These are phyloP conservation scores for Corchorus olitorius DNA, from an alignment of 345 rosid genomes.

Conservation along the genomic window DNA sequence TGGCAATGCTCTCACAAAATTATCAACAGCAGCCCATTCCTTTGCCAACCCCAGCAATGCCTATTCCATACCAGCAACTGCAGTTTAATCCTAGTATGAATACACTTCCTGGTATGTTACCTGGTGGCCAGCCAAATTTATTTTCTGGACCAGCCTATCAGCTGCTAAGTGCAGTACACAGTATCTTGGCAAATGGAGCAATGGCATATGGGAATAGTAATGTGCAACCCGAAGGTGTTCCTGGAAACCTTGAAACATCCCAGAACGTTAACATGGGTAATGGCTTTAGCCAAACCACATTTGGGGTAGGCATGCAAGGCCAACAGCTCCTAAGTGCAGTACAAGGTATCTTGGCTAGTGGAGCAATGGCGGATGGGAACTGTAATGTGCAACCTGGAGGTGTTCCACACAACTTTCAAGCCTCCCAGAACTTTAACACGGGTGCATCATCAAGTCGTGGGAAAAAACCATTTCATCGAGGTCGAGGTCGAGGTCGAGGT, in stretches of 20 bases:
- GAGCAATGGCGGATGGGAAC: constrained; percentile 18
- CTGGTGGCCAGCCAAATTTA: constrained; percentile 51
- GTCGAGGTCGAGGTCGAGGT: constrained; percentile 23
- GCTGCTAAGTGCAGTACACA: constrained; percentile 30
- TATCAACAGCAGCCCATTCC: constrained; percentile 53
- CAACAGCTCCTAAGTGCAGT: constrained; percentile 30
- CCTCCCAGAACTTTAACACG: constrained; percentile 41
- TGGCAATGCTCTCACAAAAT: constrained; percentile 48
- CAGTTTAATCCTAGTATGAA: constrained; percentile 52
- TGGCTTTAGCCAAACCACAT: constrained; percentile 39
- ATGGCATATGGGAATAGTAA: constrained; percentile 21
- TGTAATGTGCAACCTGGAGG: constrained; percentile 19
- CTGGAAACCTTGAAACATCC: constrained; percentile 22
- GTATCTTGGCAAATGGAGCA: constrained; percentile 17
- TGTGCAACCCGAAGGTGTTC: constrained; percentile 15
- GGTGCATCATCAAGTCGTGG: constrained; percentile 47
- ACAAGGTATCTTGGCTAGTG: constrained; percentile 28
- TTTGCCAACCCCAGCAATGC: constrained; percentile 29
- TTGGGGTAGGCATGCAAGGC: constrained; percentile 43
- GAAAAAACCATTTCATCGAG: constrained; percentile 41
- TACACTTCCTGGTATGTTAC: constrained; percentile 38
- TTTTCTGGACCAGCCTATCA: constrained; percentile 39
- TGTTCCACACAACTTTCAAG: constrained; percentile 23
- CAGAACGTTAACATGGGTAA: too few relatives aligned
- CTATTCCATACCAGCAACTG: constrained; percentile 37